Evolutionary conservation across 108 stramenopile genomes (phyloP).

Genomic region (Licmophora abbreviata): DNA sequence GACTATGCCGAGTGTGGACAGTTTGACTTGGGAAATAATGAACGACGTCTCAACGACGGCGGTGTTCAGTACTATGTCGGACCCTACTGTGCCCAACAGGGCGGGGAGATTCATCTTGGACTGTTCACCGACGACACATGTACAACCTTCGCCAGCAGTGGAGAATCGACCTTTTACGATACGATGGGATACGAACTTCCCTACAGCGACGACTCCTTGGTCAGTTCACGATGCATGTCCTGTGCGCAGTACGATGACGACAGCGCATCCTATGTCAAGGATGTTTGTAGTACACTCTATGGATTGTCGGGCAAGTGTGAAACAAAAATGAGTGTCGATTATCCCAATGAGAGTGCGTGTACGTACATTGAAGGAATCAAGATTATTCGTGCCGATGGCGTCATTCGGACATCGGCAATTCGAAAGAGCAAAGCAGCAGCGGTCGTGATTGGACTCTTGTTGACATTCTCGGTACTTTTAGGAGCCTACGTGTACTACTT

Average conservation of each 20-base stretch:
- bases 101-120: conserved; percentile 72
- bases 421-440: conserved; percentile 65
- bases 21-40: conserved; percentile 12
- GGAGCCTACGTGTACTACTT: conserved; percentile 80
- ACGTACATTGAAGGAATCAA: conserved; percentile 81
- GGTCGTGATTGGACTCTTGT: conserved; percentile 63
- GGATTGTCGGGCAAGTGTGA: conserved; percentile 75
- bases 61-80: conserved; percentile 61
- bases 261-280: conserved; percentile 30
- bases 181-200: conserved; percentile 31
- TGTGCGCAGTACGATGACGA: conserved; percentile 17
- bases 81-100: conserved; percentile 79
- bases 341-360: conserved; percentile 76
- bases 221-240: conserved; percentile 42
- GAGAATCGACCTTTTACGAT: conserved; percentile 18
- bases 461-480: conserved; percentile 52
- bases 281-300: conserved; percentile 59
- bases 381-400: conserved; percentile 69
- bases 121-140: conserved; percentile 79
- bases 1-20: conserved; percentile 23
- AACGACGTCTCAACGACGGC: conserved; percentile 21
- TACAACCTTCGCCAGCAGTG: conserved; percentile 43
- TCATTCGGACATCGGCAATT: conserved; percentile 58
- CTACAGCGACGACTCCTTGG: conserved; percentile 48
- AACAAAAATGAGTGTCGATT: conserved; percentile 51